phyloP scores from a whole-genome alignment of 2,329 filamentous ascomycete genomes.

The Ophiostoma populinum region DNA sequence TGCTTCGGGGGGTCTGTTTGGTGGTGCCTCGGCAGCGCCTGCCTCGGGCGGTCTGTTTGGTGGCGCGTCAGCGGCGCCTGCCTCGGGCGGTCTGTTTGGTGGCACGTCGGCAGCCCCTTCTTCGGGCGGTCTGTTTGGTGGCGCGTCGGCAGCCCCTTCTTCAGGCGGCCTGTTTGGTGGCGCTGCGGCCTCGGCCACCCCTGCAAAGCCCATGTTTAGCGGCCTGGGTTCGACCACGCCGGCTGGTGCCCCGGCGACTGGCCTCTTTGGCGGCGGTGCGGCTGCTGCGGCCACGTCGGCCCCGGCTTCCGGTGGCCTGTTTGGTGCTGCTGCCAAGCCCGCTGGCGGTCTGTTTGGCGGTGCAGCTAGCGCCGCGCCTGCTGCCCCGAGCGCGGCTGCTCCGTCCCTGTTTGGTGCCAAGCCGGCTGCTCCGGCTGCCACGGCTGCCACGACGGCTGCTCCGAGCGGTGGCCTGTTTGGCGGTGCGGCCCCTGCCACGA shows the following conservation, averaged over 20 bases:
- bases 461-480: constrained; percentile 1
- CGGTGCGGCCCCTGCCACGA: not conserved
- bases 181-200: constrained; percentile 19
- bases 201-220: constrained; percentile 29
- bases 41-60: no score
- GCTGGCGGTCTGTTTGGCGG: constrained; percentile 4
- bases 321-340: constrained; percentile 4
- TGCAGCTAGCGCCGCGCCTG: not conserved
- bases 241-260: constrained; percentile 31
- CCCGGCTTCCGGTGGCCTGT: no score
- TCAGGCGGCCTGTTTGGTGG: constrained; percentile 3
- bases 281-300: constrained; percentile 8
- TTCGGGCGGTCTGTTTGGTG: constrained; percentile 1
- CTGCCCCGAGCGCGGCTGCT: not conserved
- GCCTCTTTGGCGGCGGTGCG: constrained; percentile 6
- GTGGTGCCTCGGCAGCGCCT: not conserved
- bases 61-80: constrained; percentile 1
- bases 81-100: not conserved
- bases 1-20: constrained; percentile 10
- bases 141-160: not conserved
- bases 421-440: not conserved
- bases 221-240: constrained; percentile 35
- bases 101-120: not conserved
- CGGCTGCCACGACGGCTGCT: not conserved
- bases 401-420: no score